Base-by-base conservation (phyloP, 208 protist species). In the Strigomonas culicis region DNA sequence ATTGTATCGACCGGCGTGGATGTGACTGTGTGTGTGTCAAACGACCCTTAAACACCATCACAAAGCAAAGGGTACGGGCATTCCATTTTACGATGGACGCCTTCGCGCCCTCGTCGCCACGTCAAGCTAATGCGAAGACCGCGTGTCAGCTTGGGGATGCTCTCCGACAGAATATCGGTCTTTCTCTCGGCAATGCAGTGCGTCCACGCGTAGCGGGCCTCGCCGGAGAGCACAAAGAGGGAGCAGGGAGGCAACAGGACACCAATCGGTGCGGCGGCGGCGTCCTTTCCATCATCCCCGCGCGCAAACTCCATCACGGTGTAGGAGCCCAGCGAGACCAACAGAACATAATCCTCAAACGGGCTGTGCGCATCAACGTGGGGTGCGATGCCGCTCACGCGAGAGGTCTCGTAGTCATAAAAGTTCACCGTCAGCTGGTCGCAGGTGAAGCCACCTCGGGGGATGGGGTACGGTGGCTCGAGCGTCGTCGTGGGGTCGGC, bases 371-470 rank as follows among this genome's bases (percentile, higher is more conserved):
- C 74, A 63, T 93, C 87, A 1, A 93, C 87, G 66, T 93, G 87
- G 2, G 79, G 69, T 1, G 87, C 84, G 50, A 93, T 93, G 6
- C 84, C 84, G 24, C 77, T 75, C 43, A 74, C 63, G 0, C 69
- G 63, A 17, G 66, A 41, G n/a, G 65, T 72, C 15, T 52, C 62
- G 68, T 84, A 90, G 60, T 90, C 77, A 68, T 93, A 93, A 76
- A 84, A 85, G 66, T 93, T 93, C 49, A 89, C 77, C 0, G 87
- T 93, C 11, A 93, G 75, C 64, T 93, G 87, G 46, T 93, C 87
- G 65, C 74, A 90, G 25, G 55, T 52, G 49, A 61, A 57, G 49
- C 56, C 34, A 24, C 66, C 69, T 2, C 34, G 28, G 22, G n/a
- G 11, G 11, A 71, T 63, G 17, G 78, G 78, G 43, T 70, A 81